These are phyloP conservation scores for Mortierella sp. DNA, from an alignment of 371 early-diverging fungal species.

Conservation along the genomic window DNA sequence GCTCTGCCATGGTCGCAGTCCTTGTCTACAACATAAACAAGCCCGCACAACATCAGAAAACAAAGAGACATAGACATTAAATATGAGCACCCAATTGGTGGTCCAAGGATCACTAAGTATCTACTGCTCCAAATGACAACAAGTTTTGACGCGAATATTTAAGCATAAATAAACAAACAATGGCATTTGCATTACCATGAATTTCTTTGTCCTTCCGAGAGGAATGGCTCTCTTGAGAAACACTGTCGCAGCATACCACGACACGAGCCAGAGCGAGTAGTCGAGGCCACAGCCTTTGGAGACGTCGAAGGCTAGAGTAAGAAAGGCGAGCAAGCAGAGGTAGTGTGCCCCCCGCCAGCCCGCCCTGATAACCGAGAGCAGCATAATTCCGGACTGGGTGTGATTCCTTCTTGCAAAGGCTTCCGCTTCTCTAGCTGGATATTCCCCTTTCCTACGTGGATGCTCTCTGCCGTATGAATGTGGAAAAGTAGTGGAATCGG, in stretches of 20 bases:
- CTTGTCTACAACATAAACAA: too few relatives aligned
- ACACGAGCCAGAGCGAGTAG: slow-evolving; percentile 50
- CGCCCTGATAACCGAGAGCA: slow-evolving; percentile 38
- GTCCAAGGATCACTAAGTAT: too few relatives aligned
- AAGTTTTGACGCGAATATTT: neutral
- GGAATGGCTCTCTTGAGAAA: slow-evolving; percentile 29
- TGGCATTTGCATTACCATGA: slow-evolving; percentile 10
- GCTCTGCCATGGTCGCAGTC: slow-evolving; percentile 28
- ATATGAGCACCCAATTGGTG: too few relatives aligned
- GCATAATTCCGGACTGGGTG: slow-evolving; percentile 10
- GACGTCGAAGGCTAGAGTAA: slow-evolving; percentile 46
- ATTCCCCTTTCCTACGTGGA: too few relatives aligned
- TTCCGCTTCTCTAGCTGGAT: neutral
- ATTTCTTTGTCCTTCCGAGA: slow-evolving; percentile 13
- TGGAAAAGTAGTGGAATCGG: neutral
- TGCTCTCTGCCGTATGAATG: neutral
- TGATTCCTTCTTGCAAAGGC: neutral
- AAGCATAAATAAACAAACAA: neutral
- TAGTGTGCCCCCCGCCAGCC: slow-evolving; percentile 45
- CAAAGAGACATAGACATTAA: too few relatives aligned
- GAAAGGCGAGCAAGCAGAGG: slow-evolving; percentile 41
- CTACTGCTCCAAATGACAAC: too few relatives aligned
- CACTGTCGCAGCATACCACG: slow-evolving; percentile 34
- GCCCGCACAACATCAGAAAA: too few relatives aligned
- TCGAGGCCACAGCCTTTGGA: slow-evolving; percentile 43